Evolutionary conservation across 2,329 filamentous ascomycete genomes (phyloP), one percentile per base, ranked within the genome.

Genomic region (Talaromyces sp.): DNA sequence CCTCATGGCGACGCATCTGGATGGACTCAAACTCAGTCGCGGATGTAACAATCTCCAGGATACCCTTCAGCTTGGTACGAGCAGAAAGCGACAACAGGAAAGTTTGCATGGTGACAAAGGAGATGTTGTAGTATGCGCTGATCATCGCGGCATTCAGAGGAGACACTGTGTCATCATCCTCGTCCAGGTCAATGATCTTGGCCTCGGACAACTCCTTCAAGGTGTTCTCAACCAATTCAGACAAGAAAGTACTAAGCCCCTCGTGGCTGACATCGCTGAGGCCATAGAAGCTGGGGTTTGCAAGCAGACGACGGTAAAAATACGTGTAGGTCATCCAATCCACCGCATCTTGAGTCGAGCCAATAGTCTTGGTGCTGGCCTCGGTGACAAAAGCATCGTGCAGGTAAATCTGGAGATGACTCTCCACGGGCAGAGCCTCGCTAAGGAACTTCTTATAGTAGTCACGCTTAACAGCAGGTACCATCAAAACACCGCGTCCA

Each of bases 361-460:
- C 86, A 55, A 99, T 94, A 71, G 92, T 96, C 79, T 91, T 93
- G 16, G 91, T 96, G 78, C 91, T 97, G 66, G 97, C 91, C 74
- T 99, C 94, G 0, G 93, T 92, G 40, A 99, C 93, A 65, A 99
- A 97, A 1, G 91, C 92, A 75, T 99, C 95, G 65, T 96, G 91
- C 30, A 99, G 81, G 72, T 91, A 96, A 51, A 89, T 86, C 69
- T 96, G 90, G 29, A 99, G 81, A 70, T 96, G 91, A 60, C 91
- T 96, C 76, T 99, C 94, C 20, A 99, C 91, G 0, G 94, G 94
- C 37, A 99, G 80, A 17, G 94, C 94, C 72, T 99, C 95, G 64
- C 94, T 93, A 60, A 99, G 77, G 79, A 99, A 99, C 75, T 99
- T 99, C 77, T 94, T 95, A 82, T 97, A 99, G 75, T 96, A 99